A percentile compares a stretch with the other conserved stretches of the same genome.
phyloP scores from a whole-genome alignment of 768 basidiomycete genomes.

The Albatrellus ellisii region DNA sequence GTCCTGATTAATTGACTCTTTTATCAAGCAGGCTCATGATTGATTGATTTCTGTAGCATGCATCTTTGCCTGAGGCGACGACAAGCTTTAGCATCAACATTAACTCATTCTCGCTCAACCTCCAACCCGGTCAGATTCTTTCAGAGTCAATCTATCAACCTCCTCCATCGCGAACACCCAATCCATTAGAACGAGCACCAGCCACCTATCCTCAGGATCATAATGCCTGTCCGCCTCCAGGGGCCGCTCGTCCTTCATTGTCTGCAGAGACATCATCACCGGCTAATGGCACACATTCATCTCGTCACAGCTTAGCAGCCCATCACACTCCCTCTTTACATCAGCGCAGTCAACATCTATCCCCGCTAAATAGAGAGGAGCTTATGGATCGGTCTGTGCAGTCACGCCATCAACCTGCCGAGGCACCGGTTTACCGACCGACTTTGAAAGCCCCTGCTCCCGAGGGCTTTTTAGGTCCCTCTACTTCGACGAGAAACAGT shows the following conservation, averaged over 20 bases:
- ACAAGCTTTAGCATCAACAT: no score
- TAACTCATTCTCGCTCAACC: slow-evolving; percentile 16
- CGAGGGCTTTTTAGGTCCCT: no score
- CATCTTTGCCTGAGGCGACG: background rate
- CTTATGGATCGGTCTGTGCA: no score
- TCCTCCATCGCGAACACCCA: background rate
- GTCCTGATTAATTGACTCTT: background rate
- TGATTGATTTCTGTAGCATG: background rate
- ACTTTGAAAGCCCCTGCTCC: no score
- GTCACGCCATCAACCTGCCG: no score
- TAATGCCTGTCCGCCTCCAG: slow-evolving; percentile 1
- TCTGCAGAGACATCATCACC: background rate
- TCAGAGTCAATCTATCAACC: slow-evolving; percentile 13
- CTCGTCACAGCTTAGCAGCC: background rate
- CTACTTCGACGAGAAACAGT: no score
- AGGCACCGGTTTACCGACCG: no score
- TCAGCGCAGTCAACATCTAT: background rate
- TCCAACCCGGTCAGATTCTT: slow-evolving; percentile 22
- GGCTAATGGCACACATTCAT: background rate
- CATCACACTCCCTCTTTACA: background rate
- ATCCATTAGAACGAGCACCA: slow-evolving; percentile 4
- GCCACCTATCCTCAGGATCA: slow-evolving; percentile 5
- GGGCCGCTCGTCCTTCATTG: background rate
- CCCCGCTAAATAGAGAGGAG: background rate
- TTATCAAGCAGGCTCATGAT: background rate